Evolutionary conservation across 2,329 filamentous ascomycete species (phyloP).

Genomic region (Xylaria polymorpha): DNA sequence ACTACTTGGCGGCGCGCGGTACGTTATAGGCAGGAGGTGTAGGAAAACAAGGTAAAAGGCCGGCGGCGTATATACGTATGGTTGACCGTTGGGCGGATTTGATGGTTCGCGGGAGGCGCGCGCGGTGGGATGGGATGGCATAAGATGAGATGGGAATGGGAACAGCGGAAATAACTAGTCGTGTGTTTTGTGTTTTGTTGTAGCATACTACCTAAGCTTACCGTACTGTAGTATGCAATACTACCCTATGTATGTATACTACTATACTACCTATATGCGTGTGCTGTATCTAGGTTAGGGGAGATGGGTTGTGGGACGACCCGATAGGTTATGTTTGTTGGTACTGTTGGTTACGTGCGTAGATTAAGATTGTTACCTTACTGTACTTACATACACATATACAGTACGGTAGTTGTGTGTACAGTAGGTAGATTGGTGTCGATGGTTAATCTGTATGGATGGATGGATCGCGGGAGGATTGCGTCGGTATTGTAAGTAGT

Average conservation of each 20-base stretch:
- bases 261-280: neutral
- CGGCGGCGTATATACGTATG: no score
- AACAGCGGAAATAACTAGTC: neutral
- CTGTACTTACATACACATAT: neutral
- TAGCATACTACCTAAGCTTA: no score
- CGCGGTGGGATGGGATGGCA: neutral
- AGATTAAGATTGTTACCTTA: neutral
- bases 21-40: no score
- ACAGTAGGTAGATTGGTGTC: no score
- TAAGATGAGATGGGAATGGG: neutral
- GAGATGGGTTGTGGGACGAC: conserved; percentile 3
- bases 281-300: neutral
- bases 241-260: no score
- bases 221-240: no score
- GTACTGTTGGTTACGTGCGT: neutral
- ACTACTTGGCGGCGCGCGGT: neutral
- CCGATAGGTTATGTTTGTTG: neutral
- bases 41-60: no score
- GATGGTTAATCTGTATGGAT: no score
- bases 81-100: neutral
- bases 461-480: no score
- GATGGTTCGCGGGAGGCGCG: conserved; percentile 21
- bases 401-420: no score
- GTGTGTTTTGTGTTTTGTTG: neutral
- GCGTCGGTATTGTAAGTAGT: no score